A percentile compares a stretch with the other conserved stretches of the same genome.
phyloP scores from a whole-genome alignment of 306 rosid genomes.

The Prunus kanzakura region DNA sequence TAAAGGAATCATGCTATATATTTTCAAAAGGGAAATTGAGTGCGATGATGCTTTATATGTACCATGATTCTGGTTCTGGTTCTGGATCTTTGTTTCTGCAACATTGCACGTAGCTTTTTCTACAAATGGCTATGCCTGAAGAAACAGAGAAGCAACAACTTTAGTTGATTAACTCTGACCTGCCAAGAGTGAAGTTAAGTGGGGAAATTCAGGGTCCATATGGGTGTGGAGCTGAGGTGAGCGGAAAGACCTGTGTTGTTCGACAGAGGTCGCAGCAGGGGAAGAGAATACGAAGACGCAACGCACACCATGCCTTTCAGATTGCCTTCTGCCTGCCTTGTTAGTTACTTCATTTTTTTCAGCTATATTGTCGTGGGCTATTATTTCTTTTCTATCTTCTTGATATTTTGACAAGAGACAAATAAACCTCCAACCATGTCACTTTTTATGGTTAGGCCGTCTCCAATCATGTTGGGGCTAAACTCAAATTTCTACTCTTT shows the following conservation, averaged over 20 bases:
- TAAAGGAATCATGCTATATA: no score
- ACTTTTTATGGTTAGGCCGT: no score
- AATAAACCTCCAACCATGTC: no score
- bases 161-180: not conserved
- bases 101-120: conserved; percentile 3
- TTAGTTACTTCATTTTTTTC: not conserved
- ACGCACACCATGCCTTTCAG: conserved; percentile 15
- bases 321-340: not conserved
- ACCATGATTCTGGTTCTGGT: conserved; percentile 1
- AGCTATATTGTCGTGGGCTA: not conserved
- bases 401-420: not conserved
- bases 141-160: not conserved
- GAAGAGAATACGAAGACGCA: conserved; percentile 18
- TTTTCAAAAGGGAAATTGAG: no score
- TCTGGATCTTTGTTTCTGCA: not conserved
- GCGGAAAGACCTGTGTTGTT: not conserved
- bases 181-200: not conserved
- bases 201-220: not conserved
- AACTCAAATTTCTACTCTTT: no score
- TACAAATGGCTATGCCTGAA: conserved; percentile 1
- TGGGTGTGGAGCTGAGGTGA: conserved; percentile 2
- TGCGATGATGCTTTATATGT: not conserved
- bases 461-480: no score
- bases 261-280: conserved; percentile 1
- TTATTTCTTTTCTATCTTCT: not conserved